phyloP scores from a whole-genome alignment of 352 stramenopile genomes.

The Phytophthora cryptogea region DNA sequence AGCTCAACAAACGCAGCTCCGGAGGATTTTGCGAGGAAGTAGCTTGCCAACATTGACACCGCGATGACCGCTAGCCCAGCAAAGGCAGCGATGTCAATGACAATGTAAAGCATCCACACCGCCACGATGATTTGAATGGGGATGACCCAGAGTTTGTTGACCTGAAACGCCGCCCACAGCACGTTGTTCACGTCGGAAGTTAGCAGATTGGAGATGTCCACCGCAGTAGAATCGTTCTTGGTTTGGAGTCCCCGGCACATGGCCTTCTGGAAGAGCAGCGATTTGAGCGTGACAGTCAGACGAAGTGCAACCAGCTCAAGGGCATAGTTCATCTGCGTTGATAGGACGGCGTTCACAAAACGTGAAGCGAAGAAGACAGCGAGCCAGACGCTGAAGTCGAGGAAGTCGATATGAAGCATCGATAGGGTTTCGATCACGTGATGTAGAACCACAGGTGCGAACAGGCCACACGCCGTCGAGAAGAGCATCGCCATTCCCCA shows the following conservation, averaged over 20 bases:
- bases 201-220: slow-evolving; percentile 94
- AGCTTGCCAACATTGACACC: slow-evolving; percentile 43
- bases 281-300: slow-evolving; percentile 42
- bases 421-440: slow-evolving; percentile 46
- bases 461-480: slow-evolving; percentile 35
- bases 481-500: slow-evolving; percentile 40
- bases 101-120: slow-evolving; percentile 48
- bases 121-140: slow-evolving; percentile 43
- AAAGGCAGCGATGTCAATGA: slow-evolving; percentile 51
- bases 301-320: slow-evolving; percentile 39
- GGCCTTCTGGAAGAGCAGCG: slow-evolving; percentile 50
- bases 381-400: slow-evolving; percentile 37
- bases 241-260: slow-evolving; percentile 32
- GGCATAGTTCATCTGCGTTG: slow-evolving; percentile 29
- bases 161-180: slow-evolving; percentile 36
- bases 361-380: slow-evolving; percentile 47
- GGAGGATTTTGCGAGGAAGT: slow-evolving; percentile 53
- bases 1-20: slow-evolving; percentile 69
- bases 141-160: slow-evolving; percentile 58
- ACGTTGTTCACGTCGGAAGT: slow-evolving; percentile 86
- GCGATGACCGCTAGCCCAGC: slow-evolving; percentile 43
- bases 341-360: slow-evolving; percentile 38
- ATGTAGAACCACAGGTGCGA: slow-evolving; percentile 50
- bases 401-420: slow-evolving; percentile 27
- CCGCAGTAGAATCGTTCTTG: slow-evolving; percentile 13